A percentile compares a stretch with the other conserved stretches of the same genome.
These are phyloP conservation scores for Vachellia pachyceras DNA, from an alignment of 306 rosid species.

Conservation along the genomic window DNA sequence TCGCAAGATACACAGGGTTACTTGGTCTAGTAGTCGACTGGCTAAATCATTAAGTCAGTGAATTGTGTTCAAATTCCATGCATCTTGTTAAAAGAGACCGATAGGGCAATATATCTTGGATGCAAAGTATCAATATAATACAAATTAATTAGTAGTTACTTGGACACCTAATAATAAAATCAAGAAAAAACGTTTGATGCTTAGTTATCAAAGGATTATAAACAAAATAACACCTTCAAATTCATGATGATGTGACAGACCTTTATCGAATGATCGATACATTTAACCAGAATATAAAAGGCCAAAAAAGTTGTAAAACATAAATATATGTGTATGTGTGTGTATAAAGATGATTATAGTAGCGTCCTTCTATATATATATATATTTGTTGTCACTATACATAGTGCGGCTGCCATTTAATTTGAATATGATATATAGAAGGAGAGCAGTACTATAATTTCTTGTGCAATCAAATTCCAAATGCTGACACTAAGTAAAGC, in stretches of 20 bases:
- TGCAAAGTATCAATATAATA: too few relatives aligned
- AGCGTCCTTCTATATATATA: neutral
- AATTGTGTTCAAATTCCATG: too few relatives aligned
- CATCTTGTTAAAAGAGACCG: too few relatives aligned
- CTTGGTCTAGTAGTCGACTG: too few relatives aligned
- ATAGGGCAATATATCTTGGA: too few relatives aligned
- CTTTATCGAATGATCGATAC: neutral
- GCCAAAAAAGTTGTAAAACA: neutral
- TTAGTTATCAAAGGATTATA: too few relatives aligned
- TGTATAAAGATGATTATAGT: neutral
- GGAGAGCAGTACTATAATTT: conserved; percentile 4
- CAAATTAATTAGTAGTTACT: too few relatives aligned
- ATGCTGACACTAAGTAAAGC: conserved; percentile 2
- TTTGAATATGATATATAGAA: conserved; percentile 20
- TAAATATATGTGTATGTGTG: too few relatives aligned
- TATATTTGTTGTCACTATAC: conserved; percentile 1
- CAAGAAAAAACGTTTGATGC: too few relatives aligned
- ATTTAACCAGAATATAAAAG: neutral
- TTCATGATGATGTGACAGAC: neutral
- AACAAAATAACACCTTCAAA: neutral
- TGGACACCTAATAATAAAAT: too few relatives aligned
- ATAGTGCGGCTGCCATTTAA: conserved; percentile 13
- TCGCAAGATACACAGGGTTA: too few relatives aligned
- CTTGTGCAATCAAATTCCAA: neutral
- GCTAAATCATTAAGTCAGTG: too few relatives aligned